phyloP scores from a whole-genome alignment of 345 rosid genomes.

The Boechera stricta region DNA sequence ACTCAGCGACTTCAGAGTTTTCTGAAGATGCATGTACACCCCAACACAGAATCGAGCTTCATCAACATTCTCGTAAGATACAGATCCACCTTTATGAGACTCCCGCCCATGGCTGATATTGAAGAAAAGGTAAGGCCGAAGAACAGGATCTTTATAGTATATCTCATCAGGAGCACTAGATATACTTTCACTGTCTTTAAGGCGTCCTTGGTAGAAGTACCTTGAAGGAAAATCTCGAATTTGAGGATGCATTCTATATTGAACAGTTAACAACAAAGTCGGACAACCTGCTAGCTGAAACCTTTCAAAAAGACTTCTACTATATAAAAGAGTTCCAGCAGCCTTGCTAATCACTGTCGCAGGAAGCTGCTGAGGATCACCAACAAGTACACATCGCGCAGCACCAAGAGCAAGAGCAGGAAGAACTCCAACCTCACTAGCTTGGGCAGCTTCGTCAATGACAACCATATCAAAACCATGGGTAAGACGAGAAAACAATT shows the following conservation, averaged over 20 bases:
- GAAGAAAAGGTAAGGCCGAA: constrained; percentile 80
- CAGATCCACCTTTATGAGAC: constrained; percentile 95
- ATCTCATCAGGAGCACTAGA: constrained; percentile 72
- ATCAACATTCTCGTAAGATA: constrained; percentile 84
- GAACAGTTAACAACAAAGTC: constrained; percentile 89
- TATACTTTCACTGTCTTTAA: constrained; percentile 87
- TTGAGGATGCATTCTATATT: constrained; percentile 96
- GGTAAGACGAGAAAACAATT: constrained; percentile 88
- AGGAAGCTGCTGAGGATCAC: constrained; percentile 99
- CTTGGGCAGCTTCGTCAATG: constrained; percentile 99
- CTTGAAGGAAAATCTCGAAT: constrained; percentile 94
- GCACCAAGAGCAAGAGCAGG: constrained; percentile 98
- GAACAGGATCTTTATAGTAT: constrained; percentile 82
- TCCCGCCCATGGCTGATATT: constrained; percentile 94
- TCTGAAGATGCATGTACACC: constrained; percentile 91
- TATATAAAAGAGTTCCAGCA: constrained; percentile 89
- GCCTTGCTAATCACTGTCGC: constrained; percentile 98
- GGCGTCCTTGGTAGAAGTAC: constrained; percentile 95
- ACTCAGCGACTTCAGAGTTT: constrained; percentile 65
- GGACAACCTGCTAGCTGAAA: constrained; percentile 98
- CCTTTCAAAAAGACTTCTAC: constrained; percentile 97
- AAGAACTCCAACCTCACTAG: constrained; percentile 93
- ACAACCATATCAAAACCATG: constrained; percentile 99
- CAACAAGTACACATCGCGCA: constrained; percentile 95
- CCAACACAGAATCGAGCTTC: constrained; percentile 94